phyloP scores from a whole-genome alignment of 352 stramenopile genomes.

The Elongisporangium prolatum region DNA sequence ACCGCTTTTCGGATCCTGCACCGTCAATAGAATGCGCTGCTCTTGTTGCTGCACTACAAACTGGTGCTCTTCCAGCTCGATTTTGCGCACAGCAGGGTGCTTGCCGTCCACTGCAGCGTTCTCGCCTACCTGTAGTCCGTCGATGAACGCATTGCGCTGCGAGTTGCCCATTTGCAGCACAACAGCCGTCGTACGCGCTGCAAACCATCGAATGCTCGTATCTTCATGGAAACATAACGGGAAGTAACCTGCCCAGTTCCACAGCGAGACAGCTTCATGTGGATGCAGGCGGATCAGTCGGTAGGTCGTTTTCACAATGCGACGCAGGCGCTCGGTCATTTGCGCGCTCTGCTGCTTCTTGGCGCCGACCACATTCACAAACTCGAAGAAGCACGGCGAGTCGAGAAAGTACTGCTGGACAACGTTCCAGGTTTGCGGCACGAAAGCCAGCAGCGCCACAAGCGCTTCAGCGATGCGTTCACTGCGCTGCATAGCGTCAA shows the following conservation, averaged over 20 bases:
- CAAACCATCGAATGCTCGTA: conserved; percentile 49
- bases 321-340: conserved; percentile 29
- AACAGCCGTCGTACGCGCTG: conserved; percentile 45
- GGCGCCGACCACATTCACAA: conserved; percentile 35
- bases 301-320: conserved; percentile 56
- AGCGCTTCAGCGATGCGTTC: conserved; percentile 54
- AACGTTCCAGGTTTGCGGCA: conserved; percentile 50
- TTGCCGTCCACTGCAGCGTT: conserved; percentile 34
- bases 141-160: conserved; percentile 62
- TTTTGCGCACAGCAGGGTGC: conserved; percentile 28
- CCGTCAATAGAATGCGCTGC: conserved; percentile 37
- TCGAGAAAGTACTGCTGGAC: conserved; percentile 63
- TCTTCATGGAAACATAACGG: conserved; percentile 76
- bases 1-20: conserved; percentile 17
- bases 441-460: conserved; percentile 40
- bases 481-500: conserved; percentile 41
- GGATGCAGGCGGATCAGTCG: conserved; percentile 49
- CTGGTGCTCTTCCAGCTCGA: conserved; percentile 57
- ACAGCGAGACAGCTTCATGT: conserved; percentile 48
- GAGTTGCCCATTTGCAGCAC: conserved; percentile 67
- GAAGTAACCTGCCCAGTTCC: conserved; percentile 83
- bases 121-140: conserved; percentile 41
- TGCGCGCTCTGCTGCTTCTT: conserved; percentile 33
- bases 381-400: conserved; percentile 75
- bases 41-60: conserved; percentile 38